These are phyloP conservation scores for Teratosphaeria gauchensis DNA, from an alignment of 2,329 filamentous ascomycete genomes.

Conservation along the genomic window DNA sequence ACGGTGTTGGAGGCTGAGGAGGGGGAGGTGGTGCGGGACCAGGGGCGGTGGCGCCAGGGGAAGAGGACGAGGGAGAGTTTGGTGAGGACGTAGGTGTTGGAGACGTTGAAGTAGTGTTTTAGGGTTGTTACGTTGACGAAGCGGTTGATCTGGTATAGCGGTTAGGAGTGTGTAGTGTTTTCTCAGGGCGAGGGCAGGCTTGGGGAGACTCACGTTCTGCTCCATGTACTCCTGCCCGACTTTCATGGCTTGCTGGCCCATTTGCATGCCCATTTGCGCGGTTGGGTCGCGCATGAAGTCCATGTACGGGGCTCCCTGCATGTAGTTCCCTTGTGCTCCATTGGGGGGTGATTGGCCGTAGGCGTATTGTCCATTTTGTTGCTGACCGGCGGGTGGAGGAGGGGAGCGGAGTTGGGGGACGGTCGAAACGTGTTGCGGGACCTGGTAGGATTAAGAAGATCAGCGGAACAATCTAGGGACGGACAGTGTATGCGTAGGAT, in stretches of 20 bases:
- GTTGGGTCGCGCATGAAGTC: slow-evolving; percentile 95
- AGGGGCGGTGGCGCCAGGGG: slow-evolving; percentile 94
- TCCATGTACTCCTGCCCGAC: slow-evolving; percentile 92
- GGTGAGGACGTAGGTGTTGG: slow-evolving; percentile 89
- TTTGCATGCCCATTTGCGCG: slow-evolving; percentile 87
- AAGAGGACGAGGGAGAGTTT: slow-evolving; percentile 92
- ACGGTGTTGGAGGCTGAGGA: slow-evolving; percentile 53
- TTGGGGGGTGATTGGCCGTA: slow-evolving; percentile 51
- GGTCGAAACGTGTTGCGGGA: slow-evolving; percentile 96
- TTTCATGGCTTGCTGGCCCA: slow-evolving; percentile 83
- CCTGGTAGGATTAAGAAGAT: slow-evolving; percentile 24
- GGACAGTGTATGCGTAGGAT: slow-evolving; percentile 86
- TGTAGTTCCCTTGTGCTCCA: slow-evolving; percentile 23
- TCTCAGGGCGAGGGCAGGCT: not conserved
- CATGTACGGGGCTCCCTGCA: slow-evolving; percentile 56
- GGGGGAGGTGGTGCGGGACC: slow-evolving; percentile 42
- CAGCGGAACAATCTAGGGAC: slow-evolving; percentile 24
- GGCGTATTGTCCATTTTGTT: slow-evolving; percentile 48
- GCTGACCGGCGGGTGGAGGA: slow-evolving; percentile 64
- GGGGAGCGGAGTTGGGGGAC: slow-evolving; percentile 95
- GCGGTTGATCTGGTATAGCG: slow-evolving; percentile 52
- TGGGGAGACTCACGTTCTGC: slow-evolving; percentile 61
- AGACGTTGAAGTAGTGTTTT: slow-evolving; percentile 99
- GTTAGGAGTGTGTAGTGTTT: not conserved
- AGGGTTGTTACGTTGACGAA: slow-evolving; percentile 88